Percentiles rank a stretch among this genome's conserved stretches.
phyloP scores from a whole-genome alignment of 2,329 filamentous ascomycete genomes.

The Diaporthe sp. region DNA sequence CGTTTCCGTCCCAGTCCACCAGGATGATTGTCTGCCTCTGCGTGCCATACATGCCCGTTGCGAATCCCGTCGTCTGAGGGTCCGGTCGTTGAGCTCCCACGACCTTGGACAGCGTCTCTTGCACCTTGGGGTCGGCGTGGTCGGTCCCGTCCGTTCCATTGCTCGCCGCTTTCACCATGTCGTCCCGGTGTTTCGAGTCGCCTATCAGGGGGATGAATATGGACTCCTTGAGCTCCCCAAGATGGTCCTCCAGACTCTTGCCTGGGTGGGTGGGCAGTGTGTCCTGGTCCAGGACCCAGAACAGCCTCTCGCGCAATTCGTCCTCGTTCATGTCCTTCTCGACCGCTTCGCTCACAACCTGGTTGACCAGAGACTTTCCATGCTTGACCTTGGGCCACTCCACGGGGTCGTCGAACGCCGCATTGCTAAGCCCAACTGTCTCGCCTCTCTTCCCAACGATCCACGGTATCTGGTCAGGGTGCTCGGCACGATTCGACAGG shows the following conservation, averaged over 20 bases:
- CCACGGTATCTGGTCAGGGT: conserved; percentile 68
- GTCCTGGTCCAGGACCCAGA: conserved; percentile 68
- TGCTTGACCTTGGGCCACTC: conserved; percentile 73
- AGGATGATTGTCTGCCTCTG: conserved; percentile 74
- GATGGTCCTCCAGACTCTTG: conserved; percentile 66
- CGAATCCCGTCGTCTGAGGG: conserved; percentile 57
- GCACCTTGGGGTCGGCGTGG: conserved; percentile 53
- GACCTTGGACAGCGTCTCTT: conserved; percentile 50
- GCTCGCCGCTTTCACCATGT: conserved; percentile 59
- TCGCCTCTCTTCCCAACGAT: conserved; percentile 65
- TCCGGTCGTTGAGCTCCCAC: conserved; percentile 50
- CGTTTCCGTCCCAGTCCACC: conserved; percentile 74
- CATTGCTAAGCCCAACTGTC: conserved; percentile 74
- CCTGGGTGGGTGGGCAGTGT: conserved; percentile 63
- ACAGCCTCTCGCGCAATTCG: conserved; percentile 64
- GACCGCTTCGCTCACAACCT: conserved; percentile 57
- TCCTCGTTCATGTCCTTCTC: conserved; percentile 57
- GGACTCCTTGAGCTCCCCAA: conserved; percentile 68
- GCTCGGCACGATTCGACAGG: conserved; percentile 71
- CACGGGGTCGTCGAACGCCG: conserved; percentile 65
- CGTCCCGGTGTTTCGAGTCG: conserved; percentile 58
- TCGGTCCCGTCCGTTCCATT: conserved; percentile 49
- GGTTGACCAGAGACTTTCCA: conserved; percentile 62
- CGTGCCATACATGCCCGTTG: conserved; percentile 74
- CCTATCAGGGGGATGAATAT: conserved; percentile 73